Evolutionary conservation across 176 grass and related monocot genomes (phyloP), one percentile per base, ranked within the genome.

Genomic region (Dendrocalamus sinicus): DNA sequence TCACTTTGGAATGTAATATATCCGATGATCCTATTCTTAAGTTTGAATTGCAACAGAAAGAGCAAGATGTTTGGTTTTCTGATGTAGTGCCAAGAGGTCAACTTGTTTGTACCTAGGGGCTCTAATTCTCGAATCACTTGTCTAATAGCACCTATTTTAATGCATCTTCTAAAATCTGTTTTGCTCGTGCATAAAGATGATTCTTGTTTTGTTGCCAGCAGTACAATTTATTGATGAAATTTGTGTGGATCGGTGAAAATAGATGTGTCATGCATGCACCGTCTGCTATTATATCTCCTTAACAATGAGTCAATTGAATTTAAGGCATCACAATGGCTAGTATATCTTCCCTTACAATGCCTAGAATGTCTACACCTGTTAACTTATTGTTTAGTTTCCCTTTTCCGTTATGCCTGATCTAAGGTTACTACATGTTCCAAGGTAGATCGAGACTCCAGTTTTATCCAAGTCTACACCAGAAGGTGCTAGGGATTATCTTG

Each of bases 371-470:
- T 82, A 47, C 6, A 19, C 22, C 66, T 81, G 26, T 45, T 15
- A 52, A 77, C 59, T 20, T 50, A 23, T 41, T 60, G 58, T 60
- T 60, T 60, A 60, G 5, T 60, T 60, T 60, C 58, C 9, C 22
- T 40, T 20, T 73, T 30, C 40, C 45, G 12, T 70, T 47, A 19
- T 78, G 20, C 73, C 73, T 93, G 77, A 85, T 82, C 78, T 68
- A 70, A 90, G 69, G 73, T 92, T 89, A 24, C 82, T 85, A 79
- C 81, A 89, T 90, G 40, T 83, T 89, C 88, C 84, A 98, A 98
- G 93, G 93, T 96, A 99, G 96, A 96, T 99, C 94, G 96, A 99
- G 96, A 99, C 96, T 94, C 96, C 96, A 91, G 93, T 96, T 89
- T 89, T 99, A 82, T 99, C 96, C 77, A 93, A 90, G 73, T 99